phyloP scores from a whole-genome alignment of 2,329 filamentous ascomycete genomes.

The Fusarium agapanthi region DNA sequence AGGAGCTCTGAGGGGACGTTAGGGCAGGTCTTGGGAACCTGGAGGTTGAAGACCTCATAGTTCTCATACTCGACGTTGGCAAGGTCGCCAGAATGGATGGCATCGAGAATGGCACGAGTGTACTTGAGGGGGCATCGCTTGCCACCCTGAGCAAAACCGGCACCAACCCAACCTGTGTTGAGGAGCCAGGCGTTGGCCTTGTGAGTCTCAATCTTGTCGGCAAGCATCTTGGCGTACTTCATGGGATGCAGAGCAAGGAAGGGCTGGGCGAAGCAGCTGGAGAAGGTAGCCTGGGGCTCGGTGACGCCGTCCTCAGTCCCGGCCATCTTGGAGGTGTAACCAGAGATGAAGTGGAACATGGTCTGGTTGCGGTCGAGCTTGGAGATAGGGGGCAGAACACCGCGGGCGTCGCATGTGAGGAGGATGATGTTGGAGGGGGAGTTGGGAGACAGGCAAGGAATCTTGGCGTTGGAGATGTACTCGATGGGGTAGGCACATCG shows the following conservation, averaged over 20 bases:
- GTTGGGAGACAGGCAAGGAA: slow-evolving; percentile 86
- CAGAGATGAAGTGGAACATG: slow-evolving; percentile 99
- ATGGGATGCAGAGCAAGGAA: slow-evolving; percentile 99
- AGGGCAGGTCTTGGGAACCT: slow-evolving; percentile 91
- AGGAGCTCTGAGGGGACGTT: slow-evolving; percentile 90
- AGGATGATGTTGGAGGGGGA: slow-evolving; percentile 98
- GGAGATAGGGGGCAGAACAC: slow-evolving; percentile 96
- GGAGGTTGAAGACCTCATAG: slow-evolving; percentile 96
- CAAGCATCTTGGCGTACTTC: slow-evolving; percentile 98
- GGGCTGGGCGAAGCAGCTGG: slow-evolving; percentile 97
- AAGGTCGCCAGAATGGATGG: slow-evolving; percentile 96
- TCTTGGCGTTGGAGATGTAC: slow-evolving; percentile 99
- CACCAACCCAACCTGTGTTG: slow-evolving; percentile 98
- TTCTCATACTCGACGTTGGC: slow-evolving; percentile 92
- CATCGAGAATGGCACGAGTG: slow-evolving; percentile 96
- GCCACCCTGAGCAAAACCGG: slow-evolving; percentile 87
- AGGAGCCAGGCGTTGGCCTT: slow-evolving; percentile 97
- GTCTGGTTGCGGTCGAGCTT: slow-evolving; percentile 95
- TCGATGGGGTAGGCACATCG: slow-evolving; percentile 98
- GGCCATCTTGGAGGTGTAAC: slow-evolving; percentile 99
- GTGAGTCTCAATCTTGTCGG: slow-evolving; percentile 96
- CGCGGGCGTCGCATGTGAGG: slow-evolving; percentile 96
- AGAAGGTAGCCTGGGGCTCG: slow-evolving; percentile 98
- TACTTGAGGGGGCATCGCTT: slow-evolving; percentile 99
- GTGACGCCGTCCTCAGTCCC: slow-evolving; percentile 97